Evolutionary conservation across 306 rosid species (phyloP).

Genomic region (Trifolium fragiferum): DNA sequence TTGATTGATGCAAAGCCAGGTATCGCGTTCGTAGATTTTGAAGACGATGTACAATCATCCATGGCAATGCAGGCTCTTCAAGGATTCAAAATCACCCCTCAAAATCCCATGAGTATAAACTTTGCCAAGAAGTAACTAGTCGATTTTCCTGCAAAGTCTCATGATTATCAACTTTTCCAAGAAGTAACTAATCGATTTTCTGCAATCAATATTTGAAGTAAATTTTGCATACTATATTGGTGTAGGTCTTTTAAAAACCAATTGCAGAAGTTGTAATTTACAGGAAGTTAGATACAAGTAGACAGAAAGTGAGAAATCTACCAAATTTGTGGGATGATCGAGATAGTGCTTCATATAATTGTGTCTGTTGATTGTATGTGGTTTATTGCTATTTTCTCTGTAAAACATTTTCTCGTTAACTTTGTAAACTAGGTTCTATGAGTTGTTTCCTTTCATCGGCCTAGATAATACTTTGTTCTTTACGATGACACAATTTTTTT

Average conservation of each 20-base stretch:
- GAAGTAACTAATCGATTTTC: conserved; percentile 57
- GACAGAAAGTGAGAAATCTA: conserved; percentile 36
- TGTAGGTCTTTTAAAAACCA: conserved; percentile 47
- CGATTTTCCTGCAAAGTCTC: conserved; percentile 60
- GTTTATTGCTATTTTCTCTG: conserved; percentile 25
- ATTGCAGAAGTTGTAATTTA: conserved; percentile 41
- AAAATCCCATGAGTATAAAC: conserved; percentile 78
- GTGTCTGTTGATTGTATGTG: conserved; percentile 28
- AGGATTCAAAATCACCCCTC: conserved; percentile 95
- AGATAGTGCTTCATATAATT: conserved; percentile 28
- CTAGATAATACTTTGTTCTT: background rate
- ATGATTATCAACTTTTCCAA: conserved; percentile 85
- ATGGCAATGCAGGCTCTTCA: conserved; percentile 97
- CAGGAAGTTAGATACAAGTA: conserved; percentile 36
- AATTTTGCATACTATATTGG: conserved; percentile 32
- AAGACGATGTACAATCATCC: conserved; percentile 90
- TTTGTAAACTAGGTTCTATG: conserved; percentile 9
- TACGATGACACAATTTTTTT: too few relatives aligned
- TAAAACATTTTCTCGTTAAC: conserved; percentile 7
- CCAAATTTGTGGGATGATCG: conserved; percentile 38
- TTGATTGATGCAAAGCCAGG: conserved; percentile 98
- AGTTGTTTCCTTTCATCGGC: background rate
- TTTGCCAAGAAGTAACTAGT: conserved; percentile 86
- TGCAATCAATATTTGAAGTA: conserved; percentile 22
- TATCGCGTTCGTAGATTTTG: conserved; percentile 92